Evolutionary conservation across 768 basidiomycete genomes (phyloP).

Genomic region (Suillus plorans): DNA sequence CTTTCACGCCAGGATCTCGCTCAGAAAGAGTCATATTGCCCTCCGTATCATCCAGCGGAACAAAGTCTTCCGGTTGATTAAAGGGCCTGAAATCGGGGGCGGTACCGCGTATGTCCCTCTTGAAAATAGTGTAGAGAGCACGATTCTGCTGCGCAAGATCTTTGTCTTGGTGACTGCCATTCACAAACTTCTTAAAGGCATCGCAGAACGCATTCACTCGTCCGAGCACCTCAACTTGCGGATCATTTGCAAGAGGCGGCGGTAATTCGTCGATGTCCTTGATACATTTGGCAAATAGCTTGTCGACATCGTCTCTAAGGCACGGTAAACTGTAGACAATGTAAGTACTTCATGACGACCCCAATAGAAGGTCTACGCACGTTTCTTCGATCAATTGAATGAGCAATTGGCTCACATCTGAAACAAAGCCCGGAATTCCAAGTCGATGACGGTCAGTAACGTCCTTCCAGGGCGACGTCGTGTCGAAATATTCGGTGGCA

Average conservation of each 20-base stretch:
- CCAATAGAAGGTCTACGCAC: conserved; percentile 35
- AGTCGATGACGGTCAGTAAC: conserved; percentile 48
- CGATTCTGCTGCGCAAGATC: conserved; percentile 36
- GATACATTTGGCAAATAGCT: conserved; percentile 36
- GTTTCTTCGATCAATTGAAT: conserved; percentile 50
- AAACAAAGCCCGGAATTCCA: conserved; percentile 54
- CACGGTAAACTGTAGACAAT: conserved; percentile 43
- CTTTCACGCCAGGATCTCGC: conserved; percentile 8
- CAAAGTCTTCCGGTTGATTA: conserved; percentile 9
- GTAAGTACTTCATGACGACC: conserved; percentile 5
- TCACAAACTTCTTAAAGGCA: conserved; percentile 32
- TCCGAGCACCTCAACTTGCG: conserved; percentile 44
- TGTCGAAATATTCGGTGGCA: conserved; percentile 46
- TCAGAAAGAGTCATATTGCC: not conserved
- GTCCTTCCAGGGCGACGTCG: conserved; percentile 51
- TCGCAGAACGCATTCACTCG: conserved; percentile 46
- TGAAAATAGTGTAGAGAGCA: conserved; percentile 33
- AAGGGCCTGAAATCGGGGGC: conserved; percentile 43
- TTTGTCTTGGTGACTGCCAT: conserved; percentile 35
- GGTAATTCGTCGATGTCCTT: conserved; percentile 43
- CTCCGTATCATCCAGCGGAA: conserved; percentile 15
- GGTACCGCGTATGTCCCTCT: conserved; percentile 35
- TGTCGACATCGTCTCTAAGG: conserved; percentile 39
- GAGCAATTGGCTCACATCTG: conserved; percentile 51
- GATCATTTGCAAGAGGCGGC: conserved; percentile 33